Conservation (phyloP, 1,284 basidiomycete genomes). For the Ganoderma leucocontextum region DNA sequence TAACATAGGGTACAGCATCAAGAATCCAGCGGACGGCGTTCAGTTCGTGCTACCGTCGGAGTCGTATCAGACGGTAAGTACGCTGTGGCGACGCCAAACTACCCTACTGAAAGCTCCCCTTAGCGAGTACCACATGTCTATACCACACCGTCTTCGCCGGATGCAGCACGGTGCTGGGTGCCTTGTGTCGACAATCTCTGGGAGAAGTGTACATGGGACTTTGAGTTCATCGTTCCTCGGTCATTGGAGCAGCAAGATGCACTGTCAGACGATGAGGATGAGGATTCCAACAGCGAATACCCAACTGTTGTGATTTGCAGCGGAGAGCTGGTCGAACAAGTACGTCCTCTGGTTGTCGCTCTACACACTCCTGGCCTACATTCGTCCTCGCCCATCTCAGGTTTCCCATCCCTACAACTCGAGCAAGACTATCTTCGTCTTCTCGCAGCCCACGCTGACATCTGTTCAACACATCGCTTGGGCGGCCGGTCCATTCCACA, state of each 20-base stretch:
- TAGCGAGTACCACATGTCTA: conserved; percentile 94
- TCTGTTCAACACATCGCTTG: conserved; percentile 97
- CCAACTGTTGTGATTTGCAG: conserved; percentile 92
- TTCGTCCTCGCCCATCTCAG: conserved; percentile 46
- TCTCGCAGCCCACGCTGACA: conserved; percentile 87
- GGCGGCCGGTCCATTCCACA: conserved; percentile 93
- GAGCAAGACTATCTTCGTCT: conserved; percentile 95
- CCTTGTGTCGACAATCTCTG: conserved; percentile 96
- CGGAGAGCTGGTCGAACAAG: conserved; percentile 94
- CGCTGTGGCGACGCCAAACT: conserved; percentile 11
- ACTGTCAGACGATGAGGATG: conserved; percentile 59
- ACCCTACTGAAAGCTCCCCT: conserved; percentile 33
- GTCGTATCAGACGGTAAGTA: conserved; percentile 83
- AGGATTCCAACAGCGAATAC: conserved; percentile 58
- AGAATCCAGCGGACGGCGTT: conserved; percentile 86
- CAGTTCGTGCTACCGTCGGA: conserved; percentile 87
- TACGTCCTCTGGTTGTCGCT: conserved; percentile 44
- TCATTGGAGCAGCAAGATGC: conserved; percentile 77
- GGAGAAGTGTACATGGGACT: conserved; percentile 99
- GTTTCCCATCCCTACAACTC: conserved; percentile 94
- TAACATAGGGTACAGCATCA: conserved; percentile 82
- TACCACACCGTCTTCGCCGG: conserved; percentile 88
- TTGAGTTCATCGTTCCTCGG: conserved; percentile 94
- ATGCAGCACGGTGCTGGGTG: conserved; percentile 95
- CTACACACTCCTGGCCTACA: neutral